Conservation (phyloP, 805 yeast genomes). For the Starmerella powellii region DNA sequence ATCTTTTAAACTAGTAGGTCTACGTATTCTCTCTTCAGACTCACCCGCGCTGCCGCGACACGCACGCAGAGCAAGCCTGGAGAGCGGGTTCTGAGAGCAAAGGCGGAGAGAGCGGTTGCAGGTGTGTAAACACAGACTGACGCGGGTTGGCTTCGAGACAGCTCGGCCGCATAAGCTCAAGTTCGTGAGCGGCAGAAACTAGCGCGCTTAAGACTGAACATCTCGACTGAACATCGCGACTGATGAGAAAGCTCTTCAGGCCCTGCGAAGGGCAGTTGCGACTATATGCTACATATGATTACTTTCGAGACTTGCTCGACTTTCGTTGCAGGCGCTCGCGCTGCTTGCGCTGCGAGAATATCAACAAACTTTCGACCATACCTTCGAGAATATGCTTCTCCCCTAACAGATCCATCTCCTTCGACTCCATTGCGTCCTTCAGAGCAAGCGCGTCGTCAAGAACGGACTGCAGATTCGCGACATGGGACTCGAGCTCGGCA, state of each 20-base stretch:
- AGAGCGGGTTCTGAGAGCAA: no score
- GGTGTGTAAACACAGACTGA: no score
- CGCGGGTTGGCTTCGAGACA: no score
- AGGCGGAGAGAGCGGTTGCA: no score
- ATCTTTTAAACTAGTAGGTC: slow-evolving; percentile 2
- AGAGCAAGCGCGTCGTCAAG: slow-evolving; percentile 32
- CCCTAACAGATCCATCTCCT: slow-evolving; percentile 38
- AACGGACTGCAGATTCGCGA: slow-evolving; percentile 28
- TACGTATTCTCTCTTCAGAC: not conserved
- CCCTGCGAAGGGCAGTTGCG: not conserved
- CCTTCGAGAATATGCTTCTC: slow-evolving; percentile 72
- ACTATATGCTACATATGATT: not conserved
- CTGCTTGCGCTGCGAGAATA: slow-evolving; percentile 55
- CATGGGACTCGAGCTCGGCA: slow-evolving; percentile 32
- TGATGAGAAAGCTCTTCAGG: no score
- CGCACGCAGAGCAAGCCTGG: no score
- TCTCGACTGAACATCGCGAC: no score
- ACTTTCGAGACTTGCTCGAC: not conserved
- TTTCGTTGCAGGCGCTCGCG: slow-evolving; percentile 18
- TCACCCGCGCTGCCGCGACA: no score
- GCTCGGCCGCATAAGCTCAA: no score
- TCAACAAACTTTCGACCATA: slow-evolving; percentile 81
- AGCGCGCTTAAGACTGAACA: no score
- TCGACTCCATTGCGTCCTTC: slow-evolving; percentile 42
- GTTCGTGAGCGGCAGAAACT: no score